Evolutionary conservation across 768 basidiomycete species (phyloP).

Genomic region (Coprinellus aureogranulatus): DNA sequence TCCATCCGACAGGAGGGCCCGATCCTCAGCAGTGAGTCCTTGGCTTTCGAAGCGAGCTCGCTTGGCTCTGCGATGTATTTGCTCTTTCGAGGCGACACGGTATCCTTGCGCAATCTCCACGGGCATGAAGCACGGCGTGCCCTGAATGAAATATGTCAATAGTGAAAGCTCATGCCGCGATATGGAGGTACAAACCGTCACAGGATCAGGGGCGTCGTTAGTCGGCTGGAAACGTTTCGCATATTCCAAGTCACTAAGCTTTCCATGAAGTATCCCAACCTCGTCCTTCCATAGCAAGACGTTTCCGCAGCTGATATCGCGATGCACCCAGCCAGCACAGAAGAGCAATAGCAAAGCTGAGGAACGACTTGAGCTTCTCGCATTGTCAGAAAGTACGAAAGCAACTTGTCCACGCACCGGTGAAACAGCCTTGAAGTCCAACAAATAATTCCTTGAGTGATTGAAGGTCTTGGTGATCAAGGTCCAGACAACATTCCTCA

Average conservation of each 20-base stretch:
- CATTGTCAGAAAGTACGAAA: neutral
- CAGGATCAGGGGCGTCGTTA: neutral
- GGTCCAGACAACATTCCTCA: neutral
- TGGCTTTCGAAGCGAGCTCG: too few species aligned
- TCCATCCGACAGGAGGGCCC: too few species aligned
- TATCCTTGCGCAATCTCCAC: neutral
- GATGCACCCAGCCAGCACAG: constrained; percentile 10
- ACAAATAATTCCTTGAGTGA: neutral
- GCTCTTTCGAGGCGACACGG: too few species aligned
- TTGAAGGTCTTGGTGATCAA: neutral
- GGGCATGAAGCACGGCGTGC: constrained; percentile 5
- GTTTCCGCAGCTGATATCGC: constrained; percentile 7
- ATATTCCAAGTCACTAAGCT: constrained; percentile 10
- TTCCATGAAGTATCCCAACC: neutral
- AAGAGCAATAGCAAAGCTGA: constrained; percentile 7
- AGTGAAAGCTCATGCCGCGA: too few species aligned
- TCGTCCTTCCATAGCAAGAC: neutral
- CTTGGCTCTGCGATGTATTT: too few species aligned
- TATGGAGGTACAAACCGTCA: neutral
- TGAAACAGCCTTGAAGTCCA: neutral
- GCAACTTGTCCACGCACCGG: neutral
- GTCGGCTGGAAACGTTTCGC: neutral
- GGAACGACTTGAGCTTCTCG: neutral
- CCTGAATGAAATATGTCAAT: neutral
- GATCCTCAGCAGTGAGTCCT: too few species aligned